phyloP scores from a whole-genome alignment of 805 yeast species.

The Starmera dryadoides region DNA sequence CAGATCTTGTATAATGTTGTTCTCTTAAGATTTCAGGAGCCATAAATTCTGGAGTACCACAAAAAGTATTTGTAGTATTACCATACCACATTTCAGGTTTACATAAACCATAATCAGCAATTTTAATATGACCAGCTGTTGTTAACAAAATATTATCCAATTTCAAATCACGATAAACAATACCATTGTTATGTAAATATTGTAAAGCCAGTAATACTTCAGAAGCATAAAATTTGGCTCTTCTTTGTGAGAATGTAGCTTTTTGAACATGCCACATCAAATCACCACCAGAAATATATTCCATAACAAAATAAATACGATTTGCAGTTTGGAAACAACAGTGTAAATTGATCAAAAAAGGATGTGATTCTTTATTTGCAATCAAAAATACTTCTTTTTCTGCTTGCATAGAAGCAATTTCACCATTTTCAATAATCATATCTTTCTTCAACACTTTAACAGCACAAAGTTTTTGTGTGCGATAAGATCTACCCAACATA shows the following conservation, averaged over 20 bases:
- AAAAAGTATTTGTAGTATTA: conserved; percentile 84
- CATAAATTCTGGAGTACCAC: conserved; percentile 99
- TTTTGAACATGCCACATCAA: conserved; percentile 99
- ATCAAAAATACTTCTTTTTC: conserved; percentile 85
- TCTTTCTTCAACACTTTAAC: conserved; percentile 95
- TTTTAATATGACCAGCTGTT: conserved; percentile 87
- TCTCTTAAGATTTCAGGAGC: conserved; percentile 97
- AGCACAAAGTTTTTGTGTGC: conserved; percentile 78
- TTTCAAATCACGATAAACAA: conserved; percentile 93
- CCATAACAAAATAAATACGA: conserved; percentile 97
- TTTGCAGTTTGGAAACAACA: conserved; percentile 98
- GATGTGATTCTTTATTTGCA: conserved; percentile 86
- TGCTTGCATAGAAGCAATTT: conserved; percentile 89
- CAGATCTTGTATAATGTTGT: conserved; percentile 86
- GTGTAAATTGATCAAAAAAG: conserved; percentile 82
- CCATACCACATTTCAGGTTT: conserved; percentile 88
- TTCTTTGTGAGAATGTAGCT: conserved; percentile 74
- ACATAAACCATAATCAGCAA: conserved; percentile 96
- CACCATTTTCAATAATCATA: conserved; percentile 90
- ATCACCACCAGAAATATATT: conserved; percentile 96
- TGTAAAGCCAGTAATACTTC: conserved; percentile 89
- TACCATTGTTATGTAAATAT: conserved; percentile 92
- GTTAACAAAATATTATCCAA: conserved; percentile 89
- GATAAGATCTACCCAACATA: conserved; percentile 91
- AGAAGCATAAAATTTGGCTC: conserved; percentile 97